Evolutionary conservation across 352 stramenopile genomes (phyloP).

Genomic region (Phytopythium delawarense): DNA sequence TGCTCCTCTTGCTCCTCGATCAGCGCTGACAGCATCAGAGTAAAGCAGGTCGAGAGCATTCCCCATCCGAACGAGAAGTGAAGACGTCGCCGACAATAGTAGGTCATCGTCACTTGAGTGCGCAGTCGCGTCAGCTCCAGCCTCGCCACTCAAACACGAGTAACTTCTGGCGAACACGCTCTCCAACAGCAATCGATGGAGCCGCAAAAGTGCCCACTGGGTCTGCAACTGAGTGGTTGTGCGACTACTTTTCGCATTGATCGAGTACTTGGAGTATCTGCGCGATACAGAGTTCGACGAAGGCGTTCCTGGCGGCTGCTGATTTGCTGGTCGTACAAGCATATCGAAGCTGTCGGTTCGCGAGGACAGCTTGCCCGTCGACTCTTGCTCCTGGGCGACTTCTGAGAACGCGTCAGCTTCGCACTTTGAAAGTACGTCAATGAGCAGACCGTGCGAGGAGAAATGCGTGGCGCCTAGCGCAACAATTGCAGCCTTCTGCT

Average conservation of each 20-base stretch:
- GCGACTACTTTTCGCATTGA: constrained; percentile 7
- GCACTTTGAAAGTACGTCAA: constrained; percentile 49
- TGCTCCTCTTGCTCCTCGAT: constrained; percentile 10
- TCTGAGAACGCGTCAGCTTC: constrained; percentile 48
- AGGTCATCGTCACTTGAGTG: not conserved
- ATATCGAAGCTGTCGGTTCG: constrained; percentile 1
- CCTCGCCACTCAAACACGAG: not conserved
- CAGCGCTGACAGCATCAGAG: not conserved
- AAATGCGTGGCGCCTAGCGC: constrained; percentile 39
- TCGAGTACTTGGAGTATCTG: constrained; percentile 5
- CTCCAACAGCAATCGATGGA: constrained; percentile 51
- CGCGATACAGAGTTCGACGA: not conserved
- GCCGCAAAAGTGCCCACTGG: constrained; percentile 56
- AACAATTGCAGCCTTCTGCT: constrained; percentile 51
- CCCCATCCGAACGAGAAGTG: constrained; percentile 27
- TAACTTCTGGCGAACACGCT: not conserved
- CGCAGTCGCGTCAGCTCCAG: constrained; percentile 7
- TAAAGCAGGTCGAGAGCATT: constrained; percentile 12
- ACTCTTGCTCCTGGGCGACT: not conserved
- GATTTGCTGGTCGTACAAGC: not conserved
- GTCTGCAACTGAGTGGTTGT: constrained; percentile 29
- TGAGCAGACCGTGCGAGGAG: constrained; percentile 29
- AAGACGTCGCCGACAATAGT: constrained; percentile 13
- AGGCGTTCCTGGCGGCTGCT: not conserved
- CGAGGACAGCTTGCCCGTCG: not conserved